Evolutionary conservation across 139 green algal species (phyloP).

Genomic region (Micractinium sp.): DNA sequence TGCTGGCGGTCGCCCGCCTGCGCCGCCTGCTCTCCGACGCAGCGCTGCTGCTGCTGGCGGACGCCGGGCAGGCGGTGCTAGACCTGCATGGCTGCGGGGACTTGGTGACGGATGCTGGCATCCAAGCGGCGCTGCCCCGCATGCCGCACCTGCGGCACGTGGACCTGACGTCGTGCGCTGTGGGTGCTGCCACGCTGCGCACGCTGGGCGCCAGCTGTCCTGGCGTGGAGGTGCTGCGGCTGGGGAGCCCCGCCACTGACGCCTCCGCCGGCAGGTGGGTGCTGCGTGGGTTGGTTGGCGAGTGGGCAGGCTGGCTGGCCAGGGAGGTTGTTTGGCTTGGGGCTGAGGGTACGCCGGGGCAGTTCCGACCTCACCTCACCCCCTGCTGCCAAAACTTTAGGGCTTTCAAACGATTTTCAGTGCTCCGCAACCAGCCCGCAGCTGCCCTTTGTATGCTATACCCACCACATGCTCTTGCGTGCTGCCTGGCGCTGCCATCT

Average conservation of each 20-base stretch:
- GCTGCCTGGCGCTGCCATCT: too few species aligned
- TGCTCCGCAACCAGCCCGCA: too few species aligned
- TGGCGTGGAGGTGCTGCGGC: conserved; percentile 13
- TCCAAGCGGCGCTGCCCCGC: not conserved
- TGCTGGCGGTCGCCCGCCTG: conserved; percentile 26
- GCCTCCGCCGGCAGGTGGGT: not conserved
- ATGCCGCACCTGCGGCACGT: conserved; percentile 16
- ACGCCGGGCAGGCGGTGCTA: not conserved
- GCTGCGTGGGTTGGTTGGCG: not conserved
- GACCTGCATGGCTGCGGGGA: conserved; percentile 1
- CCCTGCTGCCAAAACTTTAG: not conserved
- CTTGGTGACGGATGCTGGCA: not conserved
- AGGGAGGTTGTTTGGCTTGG: not conserved
- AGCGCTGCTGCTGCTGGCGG: conserved; percentile 17
- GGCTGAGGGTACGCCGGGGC: not conserved
- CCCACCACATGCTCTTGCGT: too few species aligned
- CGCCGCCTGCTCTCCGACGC: conserved; percentile 18
- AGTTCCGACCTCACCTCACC: not conserved
- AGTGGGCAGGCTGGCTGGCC: not conserved
- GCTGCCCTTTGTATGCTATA: too few species aligned
- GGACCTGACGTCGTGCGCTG: not conserved
- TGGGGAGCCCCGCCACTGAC: conserved; percentile 19
- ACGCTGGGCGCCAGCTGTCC: conserved; percentile 20
- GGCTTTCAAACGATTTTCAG: too few species aligned
- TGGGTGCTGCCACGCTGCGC: conserved; percentile 5